A percentile compares a stretch with the other conserved stretches of the same genome.
These are phyloP conservation scores for Phlebiopsis gigantea DNA, from an alignment of 768 basidiomycete species.

Conservation along the genomic window DNA sequence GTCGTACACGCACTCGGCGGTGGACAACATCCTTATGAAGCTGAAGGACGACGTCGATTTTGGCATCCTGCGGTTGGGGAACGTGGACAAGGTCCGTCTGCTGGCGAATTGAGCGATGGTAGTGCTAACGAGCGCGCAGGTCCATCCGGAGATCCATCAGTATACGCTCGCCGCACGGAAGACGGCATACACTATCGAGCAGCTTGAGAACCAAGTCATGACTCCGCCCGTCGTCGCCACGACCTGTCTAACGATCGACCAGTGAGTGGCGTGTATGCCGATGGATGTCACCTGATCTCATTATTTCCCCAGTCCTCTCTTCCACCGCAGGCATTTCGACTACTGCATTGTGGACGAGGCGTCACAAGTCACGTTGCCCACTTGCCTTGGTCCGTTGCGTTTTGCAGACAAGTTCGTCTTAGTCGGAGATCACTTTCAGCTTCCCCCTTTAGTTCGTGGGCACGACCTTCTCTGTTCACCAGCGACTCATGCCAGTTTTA, in stretches of 20 bases:
- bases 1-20: constrained; percentile 96
- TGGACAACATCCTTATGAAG: constrained; percentile 93
- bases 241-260: constrained; percentile 89
- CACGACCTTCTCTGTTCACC: neutral
- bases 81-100: constrained; percentile 75
- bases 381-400: constrained; percentile 88
- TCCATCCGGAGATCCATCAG: constrained; percentile 75
- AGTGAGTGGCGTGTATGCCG: constrained; percentile 57
- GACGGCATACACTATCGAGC: constrained; percentile 63
- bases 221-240: constrained; percentile 92
- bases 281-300: constrained; percentile 7
- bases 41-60: constrained; percentile 59
- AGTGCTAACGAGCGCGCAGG: constrained; percentile 35
- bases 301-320: constrained; percentile 59
- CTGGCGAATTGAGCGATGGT: neutral
- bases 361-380: constrained; percentile 94
- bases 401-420: constrained; percentile 89
- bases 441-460: constrained; percentile 84
- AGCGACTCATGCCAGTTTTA: constrained; percentile 31
- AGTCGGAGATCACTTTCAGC: constrained; percentile 96
- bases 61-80: constrained; percentile 80
- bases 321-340: constrained; percentile 82
- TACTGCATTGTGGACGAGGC: constrained; percentile 99
- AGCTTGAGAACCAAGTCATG: constrained; percentile 80
- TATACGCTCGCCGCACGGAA: constrained; percentile 59